Evolutionary conservation across 148 eudicot genomes (phyloP), one percentile per base, ranked within the genome.

Genomic region (Rhododendron kiyosumense): DNA sequence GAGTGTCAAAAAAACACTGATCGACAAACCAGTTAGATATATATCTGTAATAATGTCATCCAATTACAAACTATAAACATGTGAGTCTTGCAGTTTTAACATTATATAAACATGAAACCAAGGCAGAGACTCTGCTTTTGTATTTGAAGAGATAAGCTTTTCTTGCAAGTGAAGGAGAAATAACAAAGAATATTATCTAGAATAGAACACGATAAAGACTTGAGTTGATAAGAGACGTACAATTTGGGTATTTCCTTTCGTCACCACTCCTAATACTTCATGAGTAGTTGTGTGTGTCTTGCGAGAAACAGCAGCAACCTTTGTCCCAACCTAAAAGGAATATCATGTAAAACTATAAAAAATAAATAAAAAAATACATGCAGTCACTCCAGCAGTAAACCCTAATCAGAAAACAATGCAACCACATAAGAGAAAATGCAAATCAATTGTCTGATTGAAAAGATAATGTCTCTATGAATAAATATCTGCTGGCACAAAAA

Each of bases 1-100:
- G 99, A 41, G 98, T 97, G 85, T 97, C 99, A 93, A 97, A 97
- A 89, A 97, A 93, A 91, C 99, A 97, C 99, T 97, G 95, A 63
- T 86, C 71, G 85, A 71, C 20, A 86, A 88, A 85, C 49, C 51
- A 87, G 74, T 88, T 54, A 84, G 79, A 85, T 69, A 82, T 65
- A 32, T 85, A 52, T 17, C 4, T 26, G 34, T 43, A 57, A 59
- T 18, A 84, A 14, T 13, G 3, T 24, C n/a, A 59, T 15, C 26
- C 49, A 73, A 28, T 22, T 28, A 8, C 8, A 84, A 28, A 69
- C 8, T 18, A 26, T 43, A 46, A 34, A 54, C 63, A 26, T 85
- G 83, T 80, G 85, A 57, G 78, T 59, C 78, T 82, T 61, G n/a
- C 43, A 80, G 34, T 41, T 78, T 45, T 85, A 26, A 20, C 49